Evolutionary conservation across 805 yeast genomes (phyloP).

Genomic region (Candida silvatica): DNA sequence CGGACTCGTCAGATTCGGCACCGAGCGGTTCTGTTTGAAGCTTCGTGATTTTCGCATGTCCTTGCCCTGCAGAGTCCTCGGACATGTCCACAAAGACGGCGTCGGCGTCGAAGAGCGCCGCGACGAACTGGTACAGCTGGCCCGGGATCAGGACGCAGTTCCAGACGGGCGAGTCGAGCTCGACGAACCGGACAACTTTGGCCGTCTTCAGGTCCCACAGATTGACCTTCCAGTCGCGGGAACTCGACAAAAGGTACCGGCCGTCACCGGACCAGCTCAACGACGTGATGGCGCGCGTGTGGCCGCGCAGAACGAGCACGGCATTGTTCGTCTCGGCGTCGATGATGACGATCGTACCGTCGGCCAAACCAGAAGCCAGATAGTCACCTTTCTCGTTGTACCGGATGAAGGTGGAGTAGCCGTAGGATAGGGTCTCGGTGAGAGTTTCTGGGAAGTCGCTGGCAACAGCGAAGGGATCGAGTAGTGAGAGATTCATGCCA

Average conservation of each 20-base stretch:
- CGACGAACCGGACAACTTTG: constrained; percentile 28
- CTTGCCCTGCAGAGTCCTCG: constrained; percentile 9
- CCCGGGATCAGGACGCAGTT: constrained; percentile 48
- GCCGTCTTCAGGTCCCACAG: constrained; percentile 65
- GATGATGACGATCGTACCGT: constrained; percentile 66
- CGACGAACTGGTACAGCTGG: constrained; percentile 39
- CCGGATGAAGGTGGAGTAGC: constrained; percentile 58
- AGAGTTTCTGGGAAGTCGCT: constrained; percentile 86
- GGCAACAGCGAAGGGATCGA: constrained; percentile 87
- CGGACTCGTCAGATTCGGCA: constrained; percentile 9
- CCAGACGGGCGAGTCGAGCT: constrained; percentile 72
- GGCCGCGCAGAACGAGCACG: constrained; percentile 51
- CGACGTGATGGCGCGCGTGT: constrained; percentile 72
- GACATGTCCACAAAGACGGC: constrained; percentile 43
- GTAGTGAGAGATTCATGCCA: constrained; percentile 69
- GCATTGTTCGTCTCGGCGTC: constrained; percentile 64
- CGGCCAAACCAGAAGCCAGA: constrained; percentile 68
- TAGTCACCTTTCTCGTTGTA: constrained; percentile 77
- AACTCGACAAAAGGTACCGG: constrained; percentile 54
- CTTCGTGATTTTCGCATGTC: constrained; percentile 6
- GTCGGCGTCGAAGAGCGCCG: constrained; percentile 55
- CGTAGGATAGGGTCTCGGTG: constrained; percentile 59
- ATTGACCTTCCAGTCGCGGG: constrained; percentile 76
- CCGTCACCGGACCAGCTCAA: constrained; percentile 45
- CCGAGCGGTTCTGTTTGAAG: constrained; percentile 14